Evolutionary conservation across 768 basidiomycete species (phyloP), one percentile per base, ranked within the genome.

Genomic region (Russula ochroleuca): DNA sequence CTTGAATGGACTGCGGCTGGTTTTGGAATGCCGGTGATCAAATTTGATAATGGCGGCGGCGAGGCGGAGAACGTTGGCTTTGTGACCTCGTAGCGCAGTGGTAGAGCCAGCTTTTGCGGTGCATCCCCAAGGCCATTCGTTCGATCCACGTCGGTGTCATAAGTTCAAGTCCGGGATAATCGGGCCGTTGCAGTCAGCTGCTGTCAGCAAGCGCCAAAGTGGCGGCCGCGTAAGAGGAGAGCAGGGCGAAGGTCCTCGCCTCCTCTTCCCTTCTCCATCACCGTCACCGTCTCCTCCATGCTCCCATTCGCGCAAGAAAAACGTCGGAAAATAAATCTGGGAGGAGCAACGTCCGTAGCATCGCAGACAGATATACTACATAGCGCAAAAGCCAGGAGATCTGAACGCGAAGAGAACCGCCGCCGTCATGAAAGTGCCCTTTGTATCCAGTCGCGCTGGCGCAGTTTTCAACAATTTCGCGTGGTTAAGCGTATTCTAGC

Each of bases 401-500:
- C 77, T 37, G 84, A 88, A 69, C 79, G 90, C 35, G 75, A 79
- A 33, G 81, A 83, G 57, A 75, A 75, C 23, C 83, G 85, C 65
- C 78, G 77, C 51, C 78, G 79, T 62, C 78, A 81, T 51, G 88
- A 90, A 28, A 80, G 76, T 51, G 88, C 88, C 0, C 70, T 78
- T 5, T 77, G 74, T 57, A 78, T 94, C 28, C 91, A 92, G 70
- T 80, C 83, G 19, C 87, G 82, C 83, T 92, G 87, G 84, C 75
- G 86, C 7, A 85, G 85, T 5, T 68, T 75, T 6, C 68, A 69
- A 37, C 80, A 82, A 57, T 76, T 75, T 4, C 74, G 74, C 53
- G 69, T 59, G 10, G 78, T 80, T 14, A 78, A 81, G 68, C 69
- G 64, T 41, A 72, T 80, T n/a, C 69, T 92, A 72, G 75, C 79